These are phyloP conservation scores for Coniella lustricola DNA, from an alignment of 2,329 filamentous ascomycete genomes.

Conservation along the genomic window DNA sequence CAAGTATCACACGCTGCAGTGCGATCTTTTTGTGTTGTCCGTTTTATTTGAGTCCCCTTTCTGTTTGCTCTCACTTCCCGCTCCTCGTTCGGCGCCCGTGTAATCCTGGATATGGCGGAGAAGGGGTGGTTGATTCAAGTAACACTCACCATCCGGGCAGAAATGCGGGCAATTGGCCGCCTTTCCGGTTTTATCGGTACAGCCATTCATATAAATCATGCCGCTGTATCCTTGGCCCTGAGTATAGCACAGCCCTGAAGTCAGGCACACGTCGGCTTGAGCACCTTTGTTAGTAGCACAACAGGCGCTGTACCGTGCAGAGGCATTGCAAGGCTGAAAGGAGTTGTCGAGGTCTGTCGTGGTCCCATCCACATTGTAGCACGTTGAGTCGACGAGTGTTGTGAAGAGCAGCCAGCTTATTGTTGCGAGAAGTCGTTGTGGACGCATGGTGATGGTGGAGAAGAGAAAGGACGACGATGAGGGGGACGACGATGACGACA, in stretches of 20 bases:
- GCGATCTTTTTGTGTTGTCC: no score
- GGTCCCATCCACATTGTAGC: constrained; percentile 16
- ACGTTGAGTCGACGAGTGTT: not conserved
- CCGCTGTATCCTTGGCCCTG: constrained; percentile 15
- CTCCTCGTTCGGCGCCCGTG: no score
- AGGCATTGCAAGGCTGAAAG: constrained; percentile 16
- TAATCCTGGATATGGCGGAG: not conserved
- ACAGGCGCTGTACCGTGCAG: constrained; percentile 18
- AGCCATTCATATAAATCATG: constrained; percentile 19
- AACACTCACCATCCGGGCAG: constrained; percentile 15
- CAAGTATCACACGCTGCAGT: no score
- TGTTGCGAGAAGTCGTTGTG: not conserved
- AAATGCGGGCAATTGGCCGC: constrained; percentile 16
- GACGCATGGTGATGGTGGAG: not conserved
- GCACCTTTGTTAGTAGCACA: constrained; percentile 17
- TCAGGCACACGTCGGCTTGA: constrained; percentile 19
- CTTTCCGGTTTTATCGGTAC: constrained; percentile 17
- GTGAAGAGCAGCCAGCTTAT: not conserved
- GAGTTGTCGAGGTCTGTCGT: not conserved
- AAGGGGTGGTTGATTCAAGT: not conserved
- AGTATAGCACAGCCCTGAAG: constrained; percentile 19
- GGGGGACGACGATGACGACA: no score
- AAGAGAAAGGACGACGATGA: not conserved
- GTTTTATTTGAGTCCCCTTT: no score
- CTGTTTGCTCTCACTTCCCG: no score